Base-by-base conservation (phyloP, 2,329 filamentous ascomycete species). In the Monilinia polystroma region DNA sequence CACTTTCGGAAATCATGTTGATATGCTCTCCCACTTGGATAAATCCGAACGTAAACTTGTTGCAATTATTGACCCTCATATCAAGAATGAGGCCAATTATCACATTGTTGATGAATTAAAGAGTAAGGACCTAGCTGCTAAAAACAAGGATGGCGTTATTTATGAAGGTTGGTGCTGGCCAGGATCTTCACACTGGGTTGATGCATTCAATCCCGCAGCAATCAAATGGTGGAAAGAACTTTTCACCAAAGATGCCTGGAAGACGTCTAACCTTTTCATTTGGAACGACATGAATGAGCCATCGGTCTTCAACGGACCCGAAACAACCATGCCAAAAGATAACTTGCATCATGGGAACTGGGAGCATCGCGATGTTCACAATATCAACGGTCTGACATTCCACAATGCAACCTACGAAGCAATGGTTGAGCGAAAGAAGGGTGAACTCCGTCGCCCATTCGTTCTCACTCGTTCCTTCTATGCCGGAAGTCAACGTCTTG, bases 211-310 rank as follows among this genome's bases (percentile, higher is more conserved):
- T 76, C 93, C 94, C n/a, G 89, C 90, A 64, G 91, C 93, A 8
- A 86, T 90, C 64, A 87, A 90, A 69, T 99, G 95, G 95, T 99
- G 95, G 94, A 90, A 87, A 72, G 80, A 83, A 3, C 84, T 98
- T 14, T 98, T 96, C 84, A 89, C 90, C 74, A 98, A 96, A 72
- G 88, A 92, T 76, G 85, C 81, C 52, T 99, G 97, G 84, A 91
- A 92, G 78, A 93, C 93, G 58, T 92, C 92, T 1, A 99, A 98
- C 78, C 89, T 92, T 0, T 97, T 92, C 79, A 87, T 99, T 74
- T 99, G 95, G 95, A 99, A 99, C 78, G 95, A 99, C 78, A 99
- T 99, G 95, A 98, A 97, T 76, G 95, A 99, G 80, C 95, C 95
- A 0, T 98, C 95, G 0, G 95, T 99, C 1, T 99, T 99, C 82